Base-by-base conservation (phyloP, 1,284 basidiomycete species). In the Trametes polyzona region DNA sequence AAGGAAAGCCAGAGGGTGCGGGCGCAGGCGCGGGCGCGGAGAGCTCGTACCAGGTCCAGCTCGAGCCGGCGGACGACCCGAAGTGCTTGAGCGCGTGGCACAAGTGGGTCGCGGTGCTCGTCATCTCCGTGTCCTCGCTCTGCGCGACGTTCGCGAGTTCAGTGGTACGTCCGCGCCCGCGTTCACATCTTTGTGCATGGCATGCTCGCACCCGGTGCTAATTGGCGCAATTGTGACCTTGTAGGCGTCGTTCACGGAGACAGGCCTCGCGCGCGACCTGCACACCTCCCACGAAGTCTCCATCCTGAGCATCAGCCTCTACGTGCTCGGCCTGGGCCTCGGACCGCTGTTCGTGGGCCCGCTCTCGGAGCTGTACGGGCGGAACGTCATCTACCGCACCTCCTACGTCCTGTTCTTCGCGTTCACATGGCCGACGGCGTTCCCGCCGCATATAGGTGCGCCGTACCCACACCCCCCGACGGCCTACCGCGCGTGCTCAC, bases 91-190 rank as follows among this genome's bases (percentile, higher is more conserved):
- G 80, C n/a, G 50, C 67, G 0, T 59, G 74, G 47, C 75, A 74
- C 61, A 85, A 86, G 68, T 89, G 87, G 87, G 54, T 82, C n/a
- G 71, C 77, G 7, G 80, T 88, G 2, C 57, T 82, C 10, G 74
- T 81, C 4, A 83, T 88, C 57, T 78, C 80, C 47, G 70, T 73
- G 1, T 79, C 80, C 1, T 78, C 85, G 1, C 72, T 85, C 2
- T 88, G 87, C 64, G 87, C 85, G 11, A 87, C 90, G 0, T 90
- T 84, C 68, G 82, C 85, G 17, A 91, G 88, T 0, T 88, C 86
- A 4, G 81, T 90, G 74, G 87, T 86, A 57, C 55, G 83, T 57
- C 27, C 5, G 29, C 8, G 19, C 33, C 19, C 12, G 8, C 3
- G 19, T 11, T 3, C 11, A 21, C 17, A 26, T n/a, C 30, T 4